Base-by-base conservation (phyloP, 306 rosid species). In the Casuarina glauca region DNA sequence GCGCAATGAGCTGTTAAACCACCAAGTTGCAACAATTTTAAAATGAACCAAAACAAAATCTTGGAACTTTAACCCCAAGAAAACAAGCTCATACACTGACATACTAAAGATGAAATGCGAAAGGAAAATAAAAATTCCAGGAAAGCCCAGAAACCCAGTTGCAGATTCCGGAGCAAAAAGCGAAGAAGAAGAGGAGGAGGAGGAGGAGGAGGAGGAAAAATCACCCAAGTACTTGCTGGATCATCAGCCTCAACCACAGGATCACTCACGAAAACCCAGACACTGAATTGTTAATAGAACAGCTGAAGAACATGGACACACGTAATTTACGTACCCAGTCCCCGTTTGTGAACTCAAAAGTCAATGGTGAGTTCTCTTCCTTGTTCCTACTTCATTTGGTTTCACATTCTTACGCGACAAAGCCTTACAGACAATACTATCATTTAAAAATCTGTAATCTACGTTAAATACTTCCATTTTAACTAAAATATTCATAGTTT, bases 41-140 rank as follows among this genome's bases (percentile, higher is more conserved):
- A 66, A 42, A 66, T 66, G 71, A 66, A 41, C 71, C 71, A 42
- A 66, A 41, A 66, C 46, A 4, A 66, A 66, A 17, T 32, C 71
- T 66, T 42, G 35, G 16, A 41, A 66, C 71, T 42, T 66, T 66
- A 42, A 66, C 71, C 42, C 36, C 17, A 8, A 15, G 71, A 32
- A 66, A n/a, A 41, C 49, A 41, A 66, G 49, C 49, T n/a, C 15
- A 57, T 9, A 57, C 9, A 57, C 3, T 66, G 49, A 39, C 16
- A 41, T 6, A 41, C 20, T 15, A 7, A 66, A 16, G 49, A 41
- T 66, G 12, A 66, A 66, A 11, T 26, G 32, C 32, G 32, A 26
- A 26, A 26, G 32, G 32, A 26, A 26, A 26, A 26, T 26, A 8
- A 41, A 8, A 17, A 17, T 16, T 6, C 3, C 9, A 39, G 5